Evolutionary conservation across 306 rosid species (phyloP).

Genomic region (Vicia villosa): DNA sequence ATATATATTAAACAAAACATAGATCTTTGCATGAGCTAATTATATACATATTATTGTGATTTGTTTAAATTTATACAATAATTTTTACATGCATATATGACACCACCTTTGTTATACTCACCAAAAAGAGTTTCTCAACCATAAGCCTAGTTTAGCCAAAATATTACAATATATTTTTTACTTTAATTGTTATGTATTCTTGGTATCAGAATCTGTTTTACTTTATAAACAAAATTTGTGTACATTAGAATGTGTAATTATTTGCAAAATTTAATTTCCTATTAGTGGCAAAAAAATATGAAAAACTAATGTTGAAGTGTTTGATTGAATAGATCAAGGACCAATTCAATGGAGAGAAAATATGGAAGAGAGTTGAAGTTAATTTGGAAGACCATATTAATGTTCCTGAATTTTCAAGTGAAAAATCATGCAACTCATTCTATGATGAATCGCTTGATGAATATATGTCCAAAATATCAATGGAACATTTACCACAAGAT

Average conservation of each 20-base stretch:
- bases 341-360: conserved; percentile 37
- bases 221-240: background rate
- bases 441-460: conserved; percentile 50
- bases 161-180: too few species aligned
- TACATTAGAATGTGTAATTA: conserved; percentile 1
- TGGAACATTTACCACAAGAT: conserved; percentile 38
- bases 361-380: conserved; percentile 58
- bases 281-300: background rate
- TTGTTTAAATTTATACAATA: background rate
- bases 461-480: conserved; percentile 42
- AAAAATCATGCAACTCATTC: conserved; percentile 26
- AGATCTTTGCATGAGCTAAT: too few species aligned
- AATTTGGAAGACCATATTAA: conserved; percentile 51
- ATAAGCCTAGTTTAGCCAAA: background rate
- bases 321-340: conserved; percentile 35
- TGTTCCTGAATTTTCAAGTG: conserved; percentile 35
- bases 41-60: background rate
- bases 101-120: background rate
- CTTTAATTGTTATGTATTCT: too few species aligned
- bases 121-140: background rate
- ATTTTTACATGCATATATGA: background rate
- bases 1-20: too few species aligned
- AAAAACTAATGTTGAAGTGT: conserved; percentile 7
- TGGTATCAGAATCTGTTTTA: too few species aligned
- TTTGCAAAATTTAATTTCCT: background rate